Percentiles rank a stretch among this genome's conserved stretches.
These are phyloP conservation scores for Curvularia lunata DNA, from an alignment of 2,329 filamentous ascomycete genomes.

Conservation along the genomic window DNA sequence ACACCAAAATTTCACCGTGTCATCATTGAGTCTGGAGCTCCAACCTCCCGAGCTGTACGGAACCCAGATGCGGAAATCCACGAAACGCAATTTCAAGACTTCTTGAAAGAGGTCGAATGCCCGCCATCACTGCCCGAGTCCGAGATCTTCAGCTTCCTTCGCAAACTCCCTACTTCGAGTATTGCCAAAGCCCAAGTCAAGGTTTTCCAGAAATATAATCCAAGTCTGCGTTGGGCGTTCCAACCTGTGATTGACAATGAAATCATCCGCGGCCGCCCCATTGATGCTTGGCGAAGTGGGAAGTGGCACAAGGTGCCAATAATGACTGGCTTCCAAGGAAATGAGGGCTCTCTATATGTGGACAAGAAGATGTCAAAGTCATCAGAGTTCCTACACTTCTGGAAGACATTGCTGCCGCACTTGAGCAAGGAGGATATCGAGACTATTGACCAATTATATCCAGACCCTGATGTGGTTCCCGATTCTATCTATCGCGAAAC, in stretches of 20 bases:
- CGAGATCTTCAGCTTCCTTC: constrained; percentile 52
- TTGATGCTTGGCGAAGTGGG: constrained; percentile 63
- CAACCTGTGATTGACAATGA: constrained; percentile 72
- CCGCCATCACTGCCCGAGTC: constrained; percentile 26
- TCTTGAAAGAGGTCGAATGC: constrained; percentile 49
- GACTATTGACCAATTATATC: constrained; percentile 66
- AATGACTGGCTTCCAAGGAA: constrained; percentile 72
- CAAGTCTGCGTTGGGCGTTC: constrained; percentile 63
- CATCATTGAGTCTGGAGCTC: constrained; percentile 56
- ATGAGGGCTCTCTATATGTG: constrained; percentile 72
- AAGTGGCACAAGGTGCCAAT: constrained; percentile 65
- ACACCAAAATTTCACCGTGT: constrained; percentile 55
- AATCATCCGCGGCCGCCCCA: constrained; percentile 64
- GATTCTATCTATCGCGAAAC: constrained; percentile 53
- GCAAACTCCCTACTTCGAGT: constrained; percentile 45
- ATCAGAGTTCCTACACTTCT: constrained; percentile 65
- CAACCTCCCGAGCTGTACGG: constrained; percentile 56
- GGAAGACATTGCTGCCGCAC: constrained; percentile 65
- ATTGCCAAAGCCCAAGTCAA: constrained; percentile 51
- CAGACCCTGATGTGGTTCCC: constrained; percentile 58
- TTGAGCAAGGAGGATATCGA: constrained; percentile 61
- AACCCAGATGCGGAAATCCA: constrained; percentile 51
- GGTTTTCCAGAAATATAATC: constrained; percentile 56
- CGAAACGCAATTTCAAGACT: constrained; percentile 54
- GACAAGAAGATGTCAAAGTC: constrained; percentile 56